Evolutionary conservation across 768 basidiomycete genomes (phyloP).

Genomic region (Paxillus ammoniavirescens): DNA sequence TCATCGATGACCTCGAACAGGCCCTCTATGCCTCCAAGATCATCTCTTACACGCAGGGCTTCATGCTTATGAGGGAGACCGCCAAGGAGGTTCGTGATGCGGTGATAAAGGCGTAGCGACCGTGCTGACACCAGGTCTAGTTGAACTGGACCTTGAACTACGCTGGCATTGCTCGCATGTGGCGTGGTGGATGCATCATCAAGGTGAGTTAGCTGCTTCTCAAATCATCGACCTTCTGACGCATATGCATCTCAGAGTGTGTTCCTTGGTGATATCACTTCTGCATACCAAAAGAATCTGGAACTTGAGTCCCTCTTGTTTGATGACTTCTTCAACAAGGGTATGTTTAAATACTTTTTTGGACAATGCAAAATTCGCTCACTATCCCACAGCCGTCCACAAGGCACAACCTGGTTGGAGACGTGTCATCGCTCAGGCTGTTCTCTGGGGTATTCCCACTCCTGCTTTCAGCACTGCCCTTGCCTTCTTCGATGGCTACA

Average conservation of each 20-base stretch:
- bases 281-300: constrained; percentile 83
- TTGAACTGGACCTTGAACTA: constrained; percentile 92
- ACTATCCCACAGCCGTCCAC: constrained; percentile 62
- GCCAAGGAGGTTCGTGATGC: constrained; percentile 73
- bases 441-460: constrained; percentile 96
- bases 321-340: constrained; percentile 97
- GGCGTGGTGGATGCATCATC: constrained; percentile 99
- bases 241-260: constrained; percentile 55
- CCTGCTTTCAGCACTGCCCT: constrained; percentile 98
- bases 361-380: constrained; percentile 1
- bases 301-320: constrained; percentile 90
- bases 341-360: constrained; percentile 32
- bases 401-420: constrained; percentile 98
- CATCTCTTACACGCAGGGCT: constrained; percentile 99
- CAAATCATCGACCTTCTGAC: constrained; percentile 21
- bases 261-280: constrained; percentile 90
- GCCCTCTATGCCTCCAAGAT: constrained; percentile 99
- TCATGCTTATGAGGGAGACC: constrained; percentile 99
- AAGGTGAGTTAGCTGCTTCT: constrained; percentile 50
- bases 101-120: background rate
- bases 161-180: constrained; percentile 97
- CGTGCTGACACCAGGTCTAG: constrained; percentile 33
- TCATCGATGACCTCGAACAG: constrained; percentile 99
- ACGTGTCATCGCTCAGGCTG: constrained; percentile 92
- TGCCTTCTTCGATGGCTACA: constrained; percentile 98